A percentile compares a stretch with the other conserved stretches of the same genome.
Evolutionary conservation across 164 flowering plant genomes (phyloP).

Genomic region (Tetrastigma voinierianum): DNA sequence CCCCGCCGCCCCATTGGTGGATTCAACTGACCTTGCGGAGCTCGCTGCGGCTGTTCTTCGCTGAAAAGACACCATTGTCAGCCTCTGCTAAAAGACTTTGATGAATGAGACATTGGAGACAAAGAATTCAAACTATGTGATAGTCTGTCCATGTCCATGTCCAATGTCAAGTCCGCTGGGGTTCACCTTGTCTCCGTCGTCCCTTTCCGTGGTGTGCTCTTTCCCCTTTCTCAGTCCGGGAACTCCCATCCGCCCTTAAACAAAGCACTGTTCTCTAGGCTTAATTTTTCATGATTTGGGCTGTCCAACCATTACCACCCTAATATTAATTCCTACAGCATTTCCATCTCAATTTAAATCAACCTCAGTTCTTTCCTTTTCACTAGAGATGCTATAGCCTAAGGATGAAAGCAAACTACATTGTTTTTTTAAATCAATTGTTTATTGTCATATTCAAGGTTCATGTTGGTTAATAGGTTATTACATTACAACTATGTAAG

Average conservation of each 20-base stretch:
- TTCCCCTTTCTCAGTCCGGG: slow-evolving; percentile 31
- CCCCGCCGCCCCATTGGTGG: background rate
- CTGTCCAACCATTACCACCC: background rate
- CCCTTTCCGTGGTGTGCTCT: slow-evolving; percentile 23
- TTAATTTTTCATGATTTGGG: background rate
- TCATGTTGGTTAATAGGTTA: no score
- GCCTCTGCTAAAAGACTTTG: slow-evolving; percentile 14
- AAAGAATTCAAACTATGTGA: background rate
- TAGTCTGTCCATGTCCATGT: no score
- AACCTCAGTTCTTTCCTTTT: background rate
- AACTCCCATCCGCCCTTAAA: slow-evolving; percentile 25
- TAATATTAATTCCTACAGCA: background rate
- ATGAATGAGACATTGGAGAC: slow-evolving; percentile 10
- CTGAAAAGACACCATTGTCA: slow-evolving; percentile 12
- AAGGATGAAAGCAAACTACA: background rate
- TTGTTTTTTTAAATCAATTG: no score
- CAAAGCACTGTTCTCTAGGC: slow-evolving; percentile 17
- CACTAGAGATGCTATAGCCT: background rate
- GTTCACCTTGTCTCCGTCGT: slow-evolving; percentile 22
- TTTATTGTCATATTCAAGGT: no score
- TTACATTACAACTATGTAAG: no score
- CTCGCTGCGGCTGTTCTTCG: slow-evolving; percentile 1
- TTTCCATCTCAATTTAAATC: background rate
- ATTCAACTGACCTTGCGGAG: background rate
- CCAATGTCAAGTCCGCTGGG: slow-evolving; percentile 4